Evolutionary conservation across 1,139 yeast species (phyloP).

Genomic region (Hemisphaericaspora lyxosophila): DNA sequence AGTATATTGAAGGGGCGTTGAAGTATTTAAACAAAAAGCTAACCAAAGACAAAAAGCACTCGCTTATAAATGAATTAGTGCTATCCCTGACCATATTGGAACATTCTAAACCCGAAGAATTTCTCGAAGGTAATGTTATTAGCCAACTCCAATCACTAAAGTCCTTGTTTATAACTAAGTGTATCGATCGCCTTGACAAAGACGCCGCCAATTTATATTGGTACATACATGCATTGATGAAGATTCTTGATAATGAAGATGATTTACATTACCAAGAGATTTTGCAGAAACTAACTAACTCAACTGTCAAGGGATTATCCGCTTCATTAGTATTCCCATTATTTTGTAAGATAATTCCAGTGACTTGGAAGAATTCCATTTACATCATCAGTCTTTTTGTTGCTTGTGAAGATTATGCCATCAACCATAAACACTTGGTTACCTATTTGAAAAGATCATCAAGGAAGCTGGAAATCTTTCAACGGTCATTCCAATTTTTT

Average conservation of each 20-base stretch:
- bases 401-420: conserved; percentile 6
- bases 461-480: conserved; percentile 11
- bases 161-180: conserved; percentile 3
- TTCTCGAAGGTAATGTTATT: not conserved
- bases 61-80: conserved; percentile 17
- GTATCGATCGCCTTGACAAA: conserved; percentile 4
- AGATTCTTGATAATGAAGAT: not conserved
- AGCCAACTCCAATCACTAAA: conserved; percentile 1
- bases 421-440: conserved; percentile 12
- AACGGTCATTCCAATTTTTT: conserved; percentile 7
- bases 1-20: conserved; percentile 17
- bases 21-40: conserved; percentile 10
- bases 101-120: not conserved
- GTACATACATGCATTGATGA: conserved; percentile 10
- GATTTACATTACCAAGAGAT: not conserved
- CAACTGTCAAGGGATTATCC: not conserved
- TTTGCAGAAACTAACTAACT: not conserved
- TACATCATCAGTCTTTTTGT: conserved; percentile 13
- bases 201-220: conserved; percentile 6
- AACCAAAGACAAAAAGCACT: not conserved
- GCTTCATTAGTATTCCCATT: conserved; percentile 10
- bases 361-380: conserved; percentile 6
- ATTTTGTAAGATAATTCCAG: conserved; percentile 8
- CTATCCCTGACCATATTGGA: conserved; percentile 20
- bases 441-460: conserved; percentile 15